phyloP scores from a whole-genome alignment of 805 yeast genomes.

The Priceomyces castillae region DNA sequence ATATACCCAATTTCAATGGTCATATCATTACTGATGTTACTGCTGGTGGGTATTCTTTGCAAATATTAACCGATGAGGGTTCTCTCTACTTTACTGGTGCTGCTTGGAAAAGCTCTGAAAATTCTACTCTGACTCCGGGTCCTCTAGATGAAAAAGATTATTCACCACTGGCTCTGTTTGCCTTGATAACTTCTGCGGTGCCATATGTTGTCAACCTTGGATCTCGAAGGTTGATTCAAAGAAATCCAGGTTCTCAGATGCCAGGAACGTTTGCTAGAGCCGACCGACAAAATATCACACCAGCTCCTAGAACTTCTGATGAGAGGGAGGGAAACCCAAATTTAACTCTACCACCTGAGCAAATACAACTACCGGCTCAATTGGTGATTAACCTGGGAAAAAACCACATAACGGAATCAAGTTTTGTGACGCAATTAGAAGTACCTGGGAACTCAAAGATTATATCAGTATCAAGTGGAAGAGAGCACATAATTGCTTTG shows the following conservation, averaged over 20 bases:
- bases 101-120: constrained; percentile 18
- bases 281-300: constrained; percentile 8
- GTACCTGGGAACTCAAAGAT: constrained; percentile 31
- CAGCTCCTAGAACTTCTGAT: constrained; percentile 1
- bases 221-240: constrained; percentile 12
- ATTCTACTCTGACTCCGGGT: constrained; percentile 25
- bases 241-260: constrained; percentile 3
- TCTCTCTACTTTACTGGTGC: constrained; percentile 53
- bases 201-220: constrained; percentile 10
- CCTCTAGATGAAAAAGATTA: constrained; percentile 21
- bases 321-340: constrained; percentile 13
- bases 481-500: constrained; percentile 62
- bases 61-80: constrained; percentile 55
- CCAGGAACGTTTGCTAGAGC: constrained; percentile 8
- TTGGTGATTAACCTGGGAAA: not conserved
- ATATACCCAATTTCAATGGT: constrained; percentile 33
- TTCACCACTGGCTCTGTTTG: constrained; percentile 13
- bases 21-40: constrained; percentile 44
- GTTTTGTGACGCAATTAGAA: constrained; percentile 23
- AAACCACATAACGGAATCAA: constrained; percentile 15
- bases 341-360: constrained; percentile 22
- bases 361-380: constrained; percentile 6
- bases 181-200: constrained; percentile 2
- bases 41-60: constrained; percentile 66
- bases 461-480: constrained; percentile 55